A percentile compares a stretch with the other conserved stretches of the same genome.
phyloP scores from a whole-genome alignment of 169 alveolate species.

The Haemoproteus tartakovskyi region DNA sequence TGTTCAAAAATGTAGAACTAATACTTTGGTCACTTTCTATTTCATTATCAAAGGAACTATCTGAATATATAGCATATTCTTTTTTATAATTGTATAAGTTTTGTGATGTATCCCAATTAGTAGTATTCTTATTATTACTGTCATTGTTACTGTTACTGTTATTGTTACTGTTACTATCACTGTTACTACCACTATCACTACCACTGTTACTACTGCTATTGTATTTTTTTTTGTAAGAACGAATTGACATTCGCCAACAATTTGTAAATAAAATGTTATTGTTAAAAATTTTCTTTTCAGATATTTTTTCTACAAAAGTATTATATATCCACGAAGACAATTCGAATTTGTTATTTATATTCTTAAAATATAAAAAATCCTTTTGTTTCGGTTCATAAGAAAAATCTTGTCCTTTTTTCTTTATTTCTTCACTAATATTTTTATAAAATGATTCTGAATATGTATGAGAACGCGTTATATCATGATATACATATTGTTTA shows the following conservation, averaged over 20 bases:
- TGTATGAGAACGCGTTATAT: slow-evolving; percentile 18
- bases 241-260: slow-evolving; percentile 62
- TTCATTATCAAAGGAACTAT: slow-evolving; percentile 24
- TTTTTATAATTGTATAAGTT: slow-evolving; percentile 42
- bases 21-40: slow-evolving; percentile 29
- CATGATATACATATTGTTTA: slow-evolving; percentile 21
- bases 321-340: slow-evolving; percentile 40
- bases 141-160: too few relatives aligned
- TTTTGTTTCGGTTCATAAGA: slow-evolving; percentile 53
- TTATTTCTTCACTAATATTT: slow-evolving; percentile 19
- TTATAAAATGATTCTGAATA: slow-evolving; percentile 21
- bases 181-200: too few relatives aligned
- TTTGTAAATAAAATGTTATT: slow-evolving; percentile 46
- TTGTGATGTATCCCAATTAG: slow-evolving; percentile 5
- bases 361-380: slow-evolving; percentile 24
- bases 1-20: slow-evolving; percentile 15
- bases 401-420: slow-evolving; percentile 33
- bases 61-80: slow-evolving; percentile 56
- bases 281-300: slow-evolving; percentile 18
- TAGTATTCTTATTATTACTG: too few relatives aligned
- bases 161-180: too few relatives aligned
- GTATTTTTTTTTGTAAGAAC: slow-evolving; percentile 42
- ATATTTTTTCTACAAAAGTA: slow-evolving; percentile 8
- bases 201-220: too few relatives aligned
- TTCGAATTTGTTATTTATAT: slow-evolving; percentile 15